Evolutionary conservation across 2,329 filamentous ascomycete genomes (phyloP).

Genomic region (Tolypocladium tropicale): DNA sequence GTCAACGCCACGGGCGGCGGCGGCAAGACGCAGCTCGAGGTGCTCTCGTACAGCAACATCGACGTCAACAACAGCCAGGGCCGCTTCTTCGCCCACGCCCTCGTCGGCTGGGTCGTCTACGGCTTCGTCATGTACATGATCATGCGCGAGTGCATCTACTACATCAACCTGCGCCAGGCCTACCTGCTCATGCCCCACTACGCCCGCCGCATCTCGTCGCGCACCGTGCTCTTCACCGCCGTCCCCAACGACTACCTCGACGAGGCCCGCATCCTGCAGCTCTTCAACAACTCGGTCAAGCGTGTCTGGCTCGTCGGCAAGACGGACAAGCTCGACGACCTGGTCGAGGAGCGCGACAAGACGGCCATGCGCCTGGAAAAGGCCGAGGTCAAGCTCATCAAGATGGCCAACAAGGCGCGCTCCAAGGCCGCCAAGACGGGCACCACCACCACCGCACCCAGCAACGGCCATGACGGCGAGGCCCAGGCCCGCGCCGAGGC

Average conservation of each 20-base stretch:
- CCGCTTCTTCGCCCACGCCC: slow-evolving; percentile 70
- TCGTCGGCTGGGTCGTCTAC: slow-evolving; percentile 75
- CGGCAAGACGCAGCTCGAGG: slow-evolving; percentile 49
- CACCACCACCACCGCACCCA: slow-evolving; percentile 4
- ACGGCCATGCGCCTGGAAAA: slow-evolving; percentile 69
- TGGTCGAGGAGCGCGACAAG: slow-evolving; percentile 67
- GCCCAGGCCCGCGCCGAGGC: background rate
- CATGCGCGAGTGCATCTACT: slow-evolving; percentile 83
- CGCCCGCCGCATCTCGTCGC: slow-evolving; percentile 73
- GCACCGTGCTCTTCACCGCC: slow-evolving; percentile 86
- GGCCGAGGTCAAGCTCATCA: slow-evolving; percentile 74
- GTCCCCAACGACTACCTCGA: slow-evolving; percentile 71
- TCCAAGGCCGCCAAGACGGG: slow-evolving; percentile 23
- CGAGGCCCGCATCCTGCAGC: slow-evolving; percentile 58
- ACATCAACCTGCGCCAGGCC: slow-evolving; percentile 87
- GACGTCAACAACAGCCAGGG: slow-evolving; percentile 44
- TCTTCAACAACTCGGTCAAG: slow-evolving; percentile 71
- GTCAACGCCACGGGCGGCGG: slow-evolving; percentile 75
- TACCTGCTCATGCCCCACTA: slow-evolving; percentile 83
- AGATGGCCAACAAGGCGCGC: slow-evolving; percentile 35
- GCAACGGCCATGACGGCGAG: slow-evolving; percentile 16
- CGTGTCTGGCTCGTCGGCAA: slow-evolving; percentile 78
- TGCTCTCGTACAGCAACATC: slow-evolving; percentile 29
- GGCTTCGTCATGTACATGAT: slow-evolving; percentile 83
- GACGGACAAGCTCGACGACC: slow-evolving; percentile 61